These are phyloP conservation scores for Kodamaea plutei DNA, from an alignment of 1,139 yeast genomes.

Conservation along the genomic window DNA sequence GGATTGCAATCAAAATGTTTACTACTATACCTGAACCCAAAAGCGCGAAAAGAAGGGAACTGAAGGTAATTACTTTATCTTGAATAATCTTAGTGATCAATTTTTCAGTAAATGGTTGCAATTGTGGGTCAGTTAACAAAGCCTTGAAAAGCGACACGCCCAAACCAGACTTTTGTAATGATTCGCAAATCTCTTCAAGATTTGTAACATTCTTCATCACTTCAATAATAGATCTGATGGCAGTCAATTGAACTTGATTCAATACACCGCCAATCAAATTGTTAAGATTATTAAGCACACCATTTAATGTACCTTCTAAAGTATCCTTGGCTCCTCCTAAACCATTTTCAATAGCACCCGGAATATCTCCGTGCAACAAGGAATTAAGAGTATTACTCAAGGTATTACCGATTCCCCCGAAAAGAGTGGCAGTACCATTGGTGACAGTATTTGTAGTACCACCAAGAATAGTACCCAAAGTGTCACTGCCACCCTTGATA, in stretches of 20 bases:
- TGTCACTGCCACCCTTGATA: slow-evolving; percentile 4
- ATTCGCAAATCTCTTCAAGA: slow-evolving; percentile 20
- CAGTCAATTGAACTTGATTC: slow-evolving; percentile 7
- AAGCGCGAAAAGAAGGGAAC: slow-evolving; percentile 12
- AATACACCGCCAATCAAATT: slow-evolving; percentile 5
- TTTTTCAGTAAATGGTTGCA: slow-evolving; percentile 19
- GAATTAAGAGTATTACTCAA: slow-evolving; percentile 6
- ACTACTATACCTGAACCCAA: slow-evolving; percentile 12
- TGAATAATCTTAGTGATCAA: slow-evolving; percentile 17
- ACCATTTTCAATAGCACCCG: slow-evolving; percentile 7
- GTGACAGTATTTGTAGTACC: slow-evolving; percentile 13
- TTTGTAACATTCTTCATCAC: slow-evolving; percentile 16
- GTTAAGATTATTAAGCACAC: slow-evolving; percentile 4
- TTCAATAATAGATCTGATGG: slow-evolving; percentile 10
- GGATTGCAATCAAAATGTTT: slow-evolving; percentile 10
- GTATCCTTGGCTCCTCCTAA: slow-evolving; percentile 14
- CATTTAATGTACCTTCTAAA: slow-evolving; percentile 8
- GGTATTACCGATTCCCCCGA: slow-evolving; percentile 7
- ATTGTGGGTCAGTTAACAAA: slow-evolving; percentile 18
- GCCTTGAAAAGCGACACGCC: slow-evolving; percentile 23
- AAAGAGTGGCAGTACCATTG: slow-evolving; percentile 5
- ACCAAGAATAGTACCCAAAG: slow-evolving; percentile 8
- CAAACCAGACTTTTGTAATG: slow-evolving; percentile 28
- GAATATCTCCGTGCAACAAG: slow-evolving; percentile 6
- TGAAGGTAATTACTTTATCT: slow-evolving; percentile 17